Base-by-base conservation (phyloP, 78 protist species). In the Planoprotostelium fungivorum region DNA sequence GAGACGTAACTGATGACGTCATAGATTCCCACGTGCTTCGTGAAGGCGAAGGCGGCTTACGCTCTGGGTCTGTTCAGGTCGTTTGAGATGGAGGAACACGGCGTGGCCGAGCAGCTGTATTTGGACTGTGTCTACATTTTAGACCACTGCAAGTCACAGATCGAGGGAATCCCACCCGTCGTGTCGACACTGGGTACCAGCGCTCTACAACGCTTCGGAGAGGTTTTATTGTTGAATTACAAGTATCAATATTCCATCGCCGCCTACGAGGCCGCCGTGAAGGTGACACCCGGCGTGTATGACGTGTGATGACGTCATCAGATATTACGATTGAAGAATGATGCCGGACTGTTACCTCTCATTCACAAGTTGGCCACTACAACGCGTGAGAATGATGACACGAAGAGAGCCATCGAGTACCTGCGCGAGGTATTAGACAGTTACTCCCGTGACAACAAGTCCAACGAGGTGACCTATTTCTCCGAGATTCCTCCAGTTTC, bases 31-130 rank as follows among this genome's bases (percentile, higher is more conserved):
- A 85, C 94, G 29, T 90, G 93, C 0, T 92, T 89, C 51, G 34
- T 92, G 5, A 92, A 92, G 88, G 94, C 94, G 28, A 92, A 92
- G 84, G 89, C 92, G 10, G 94, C 94, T 0, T 92, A 92, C 37
- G 94, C 92, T 0, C 84, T 92, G 9, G 94, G 94, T 38, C 34
- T 92, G 5, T 51, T 51, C 87, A 92, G 51, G 92, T 89, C 0
- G 87, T 89, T 51, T 28, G 94, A 92, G 51, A 10, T 23, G 0
- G 37, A 73, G 37, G 94, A 92, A 37, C 37, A 90, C 0, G 87
- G 87, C 23, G 29, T 89, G 34, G 94, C 94, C 1, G 94, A 92
- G 35, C 89, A 92, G 73, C 88, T 92, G 89, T 39, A 90, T 37
- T 92, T 92, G 37, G 94, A 92, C 34, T 89, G 92, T 38, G 84